phyloP scores from a whole-genome alignment of 2,329 filamentous ascomycete species.

The Lizonia empirigonia region DNA sequence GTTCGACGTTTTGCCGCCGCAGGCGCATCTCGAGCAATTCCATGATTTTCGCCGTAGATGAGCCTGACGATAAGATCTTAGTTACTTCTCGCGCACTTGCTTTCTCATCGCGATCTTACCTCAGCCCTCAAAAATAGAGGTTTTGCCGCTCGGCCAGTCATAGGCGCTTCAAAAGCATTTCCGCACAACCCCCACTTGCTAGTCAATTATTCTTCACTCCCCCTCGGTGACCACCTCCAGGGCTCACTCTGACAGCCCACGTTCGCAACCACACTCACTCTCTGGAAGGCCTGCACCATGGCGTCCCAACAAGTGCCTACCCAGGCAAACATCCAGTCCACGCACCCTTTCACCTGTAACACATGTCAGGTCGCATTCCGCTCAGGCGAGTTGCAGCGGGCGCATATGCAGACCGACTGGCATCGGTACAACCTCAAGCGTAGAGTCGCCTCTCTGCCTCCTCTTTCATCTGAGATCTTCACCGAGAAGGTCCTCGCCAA shows the following conservation, averaged over 20 bases:
- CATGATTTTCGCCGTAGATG: constrained; percentile 11
- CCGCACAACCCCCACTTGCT: constrained; percentile 36
- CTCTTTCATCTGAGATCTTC: constrained; percentile 89
- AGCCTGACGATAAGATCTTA: constrained; percentile 6
- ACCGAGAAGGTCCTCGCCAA: constrained; percentile 94
- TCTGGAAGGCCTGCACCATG: constrained; percentile 35
- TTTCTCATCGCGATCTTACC: constrained; percentile 15
- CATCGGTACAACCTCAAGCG: constrained; percentile 98
- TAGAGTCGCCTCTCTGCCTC: constrained; percentile 85
- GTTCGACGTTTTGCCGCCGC: constrained; percentile 23
- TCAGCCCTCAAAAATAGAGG: constrained; percentile 8
- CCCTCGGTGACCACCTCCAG: constrained; percentile 12
- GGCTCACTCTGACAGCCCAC: constrained; percentile 10
- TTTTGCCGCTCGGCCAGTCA: constrained; percentile 36
- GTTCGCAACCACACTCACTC: constrained; percentile 1
- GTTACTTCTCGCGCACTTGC: constrained; percentile 6
- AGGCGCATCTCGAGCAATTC: constrained; percentile 6
- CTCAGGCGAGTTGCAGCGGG: constrained; percentile 88
- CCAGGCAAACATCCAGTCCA: constrained; percentile 45
- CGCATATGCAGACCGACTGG: constrained; percentile 98
- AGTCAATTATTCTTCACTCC: constrained; percentile 25
- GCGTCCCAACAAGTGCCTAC: constrained; percentile 40
- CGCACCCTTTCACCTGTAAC: constrained; percentile 95
- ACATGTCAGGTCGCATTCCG: constrained; percentile 97
- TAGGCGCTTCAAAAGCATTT: constrained; percentile 20